A percentile compares a stretch with the other conserved stretches of the same genome.
phyloP scores from a whole-genome alignment of 73 alveolate genomes.

The Strombidium stylifer region DNA sequence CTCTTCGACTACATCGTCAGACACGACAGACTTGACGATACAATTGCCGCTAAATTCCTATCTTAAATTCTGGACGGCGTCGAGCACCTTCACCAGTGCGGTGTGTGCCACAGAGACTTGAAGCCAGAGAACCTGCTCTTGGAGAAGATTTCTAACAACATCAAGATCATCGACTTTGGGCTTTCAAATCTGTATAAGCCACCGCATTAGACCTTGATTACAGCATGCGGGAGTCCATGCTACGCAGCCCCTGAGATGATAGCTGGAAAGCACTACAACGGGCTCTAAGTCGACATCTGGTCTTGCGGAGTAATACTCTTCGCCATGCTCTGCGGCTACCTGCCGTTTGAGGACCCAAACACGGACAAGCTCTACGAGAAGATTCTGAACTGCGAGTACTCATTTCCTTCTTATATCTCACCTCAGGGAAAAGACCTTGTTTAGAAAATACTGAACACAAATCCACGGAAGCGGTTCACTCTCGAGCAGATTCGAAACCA shows the following conservation, averaged over 20 bases:
- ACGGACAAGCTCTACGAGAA: constrained; percentile 78
- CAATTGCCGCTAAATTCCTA: constrained; percentile 75
- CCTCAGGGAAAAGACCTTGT: constrained; percentile 65
- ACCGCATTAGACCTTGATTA: constrained; percentile 43
- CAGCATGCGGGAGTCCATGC: constrained; percentile 91
- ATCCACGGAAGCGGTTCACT: no score
- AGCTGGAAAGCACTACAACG: constrained; percentile 74
- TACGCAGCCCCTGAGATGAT: constrained; percentile 96
- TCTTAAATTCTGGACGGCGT: constrained; percentile 81
- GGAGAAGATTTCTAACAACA: constrained; percentile 67
- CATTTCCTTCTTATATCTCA: constrained; percentile 63
- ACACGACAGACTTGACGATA: constrained; percentile 72
- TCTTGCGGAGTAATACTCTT: constrained; percentile 85
- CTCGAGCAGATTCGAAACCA: no score
- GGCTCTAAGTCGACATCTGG: constrained; percentile 84
- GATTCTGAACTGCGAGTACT: constrained; percentile 71
- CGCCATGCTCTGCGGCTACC: constrained; percentile 93
- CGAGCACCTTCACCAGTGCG: constrained; percentile 75
- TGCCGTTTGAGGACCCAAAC: constrained; percentile 91
- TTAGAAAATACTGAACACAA: constrained; percentile 51
- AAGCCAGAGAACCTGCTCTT: constrained; percentile 84
- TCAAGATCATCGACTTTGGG: constrained; percentile 77
- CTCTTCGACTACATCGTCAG: constrained; percentile 83
- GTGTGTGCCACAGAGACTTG: constrained; percentile 67
- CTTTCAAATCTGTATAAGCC: constrained; percentile 49